phyloP scores from a whole-genome alignment of 805 yeast species.

The Candida nanaspora region DNA sequence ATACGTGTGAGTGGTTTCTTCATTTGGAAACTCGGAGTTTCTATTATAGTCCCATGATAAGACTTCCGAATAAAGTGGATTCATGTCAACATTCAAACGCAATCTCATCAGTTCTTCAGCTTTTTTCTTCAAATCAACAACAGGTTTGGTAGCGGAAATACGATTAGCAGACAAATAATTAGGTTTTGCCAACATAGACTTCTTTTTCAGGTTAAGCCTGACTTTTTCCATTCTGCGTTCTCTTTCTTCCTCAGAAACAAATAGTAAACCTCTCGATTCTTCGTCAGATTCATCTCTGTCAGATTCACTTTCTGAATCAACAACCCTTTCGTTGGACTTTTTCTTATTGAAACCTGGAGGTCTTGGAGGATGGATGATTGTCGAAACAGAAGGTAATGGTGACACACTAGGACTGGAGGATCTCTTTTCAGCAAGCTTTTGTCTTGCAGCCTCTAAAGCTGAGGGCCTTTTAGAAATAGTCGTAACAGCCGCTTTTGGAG shows the following conservation, averaged over 20 bases:
- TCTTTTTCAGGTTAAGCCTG: slow-evolving; percentile 14
- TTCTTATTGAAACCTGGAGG: slow-evolving; percentile 46
- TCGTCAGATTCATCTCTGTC: slow-evolving; percentile 29
- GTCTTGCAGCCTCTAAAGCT: slow-evolving; percentile 18
- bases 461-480: slow-evolving; percentile 16
- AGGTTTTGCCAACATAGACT: slow-evolving; percentile 4
- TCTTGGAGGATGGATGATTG: slow-evolving; percentile 32
- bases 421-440: slow-evolving; percentile 19
- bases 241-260: slow-evolving; percentile 35
- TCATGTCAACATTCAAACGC: slow-evolving; percentile 70
- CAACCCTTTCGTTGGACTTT: slow-evolving; percentile 6
- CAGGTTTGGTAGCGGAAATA: slow-evolving; percentile 2
- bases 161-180: not conserved
- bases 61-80: slow-evolving; percentile 63
- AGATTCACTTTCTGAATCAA: slow-evolving; percentile 11
- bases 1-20: slow-evolving; percentile 27
- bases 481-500: not conserved
- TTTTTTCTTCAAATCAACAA: slow-evolving; percentile 36
- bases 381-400: no score
- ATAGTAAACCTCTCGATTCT: slow-evolving; percentile 25
- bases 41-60: slow-evolving; percentile 71
- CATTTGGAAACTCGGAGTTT: slow-evolving; percentile 51
- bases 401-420: slow-evolving; percentile 3
- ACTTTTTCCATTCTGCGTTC: slow-evolving; percentile 20
- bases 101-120: slow-evolving; percentile 75